Base-by-base conservation (phyloP, 148 eudicot species). In the Camellia granthamiana region DNA sequence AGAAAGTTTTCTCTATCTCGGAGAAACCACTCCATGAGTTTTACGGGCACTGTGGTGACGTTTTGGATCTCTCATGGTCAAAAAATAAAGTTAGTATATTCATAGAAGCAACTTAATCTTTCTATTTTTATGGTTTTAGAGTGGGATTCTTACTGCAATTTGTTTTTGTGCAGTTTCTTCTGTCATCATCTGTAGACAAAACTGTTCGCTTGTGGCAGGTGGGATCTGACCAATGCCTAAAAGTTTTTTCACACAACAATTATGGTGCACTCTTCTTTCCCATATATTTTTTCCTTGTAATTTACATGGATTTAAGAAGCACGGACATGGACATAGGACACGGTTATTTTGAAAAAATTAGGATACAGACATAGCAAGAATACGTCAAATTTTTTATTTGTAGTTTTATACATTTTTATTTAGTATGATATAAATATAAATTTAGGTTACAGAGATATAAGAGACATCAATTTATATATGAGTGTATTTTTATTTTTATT, bases 1-100 rank as follows among this genome's bases (percentile, higher is more conserved):
- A 87, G 38, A 91, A 88, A 76, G 89, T 93, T 52, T 93, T 93
- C 76, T 86, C 87, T 46, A 82, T 91, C 65, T 72, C 80, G 52
- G 91, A 91, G 87, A 80, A 86, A 81, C 97, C 97, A 23, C 54
- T 93, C 71, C 92, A 91, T 77, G 97, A 85, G 77, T 90, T 93
- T 21, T 74, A 62, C 14, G 97, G 95, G 21, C 97, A 93, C 81
- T 77, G 60, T 38, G 88, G 85, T 61, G 95, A 93, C 75, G 69
- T 93, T 65, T 85, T 91, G 88, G 92, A 89, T 86, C 89, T 93
- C 30, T 91, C 97, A 51, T 93, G 97, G 97, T 93, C 97, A 38
- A 84, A 75, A 16, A 71, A 72, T 67, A 80, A 85, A 73, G 92
- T 89, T 75, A 62, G 90, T 80, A 44, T 13, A 49, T 72, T 42